Evolutionary conservation across 2,329 filamentous ascomycete species (phyloP).

Genomic region (Herpotrichia juniperi): DNA sequence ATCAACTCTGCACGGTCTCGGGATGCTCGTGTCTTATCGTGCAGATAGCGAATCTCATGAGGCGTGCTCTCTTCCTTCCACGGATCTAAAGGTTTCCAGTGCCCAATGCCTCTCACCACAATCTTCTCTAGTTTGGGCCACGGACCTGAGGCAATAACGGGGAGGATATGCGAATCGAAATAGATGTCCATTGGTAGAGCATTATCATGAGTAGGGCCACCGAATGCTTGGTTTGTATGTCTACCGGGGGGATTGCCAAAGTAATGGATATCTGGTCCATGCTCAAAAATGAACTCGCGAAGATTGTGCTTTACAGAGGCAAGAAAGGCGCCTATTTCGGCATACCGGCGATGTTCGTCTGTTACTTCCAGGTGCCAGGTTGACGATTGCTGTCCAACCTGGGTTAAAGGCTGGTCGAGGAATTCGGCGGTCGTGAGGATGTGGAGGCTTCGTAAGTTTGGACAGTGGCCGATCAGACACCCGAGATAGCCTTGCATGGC

Average conservation of each 20-base stretch:
- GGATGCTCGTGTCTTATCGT: slow-evolving; percentile 9
- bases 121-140: slow-evolving; percentile 10
- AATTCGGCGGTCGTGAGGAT: slow-evolving; percentile 1
- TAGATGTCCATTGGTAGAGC: slow-evolving; percentile 14
- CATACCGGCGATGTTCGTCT: slow-evolving; percentile 8
- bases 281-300: slow-evolving; percentile 12
- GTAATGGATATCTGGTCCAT: slow-evolving; percentile 13
- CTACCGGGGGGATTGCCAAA: not conserved
- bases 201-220: not conserved
- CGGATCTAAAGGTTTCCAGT: slow-evolving; percentile 12
- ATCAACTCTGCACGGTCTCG: slow-evolving; percentile 4
- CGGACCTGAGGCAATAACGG: slow-evolving; percentile 4
- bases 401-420: not conserved
- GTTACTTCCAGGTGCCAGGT: not conserved
- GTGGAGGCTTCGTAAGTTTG: slow-evolving; percentile 7
- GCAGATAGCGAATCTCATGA: slow-evolving; percentile 9
- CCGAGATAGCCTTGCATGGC: slow-evolving; percentile 9
- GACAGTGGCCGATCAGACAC: slow-evolving; percentile 5
- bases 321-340: slow-evolving; percentile 11
- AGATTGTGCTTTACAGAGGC: slow-evolving; percentile 9
- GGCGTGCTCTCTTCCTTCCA: slow-evolving; percentile 4
- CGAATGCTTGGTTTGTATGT: not conserved
- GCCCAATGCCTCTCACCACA: slow-evolving; percentile 9
- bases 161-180: slow-evolving; percentile 13
- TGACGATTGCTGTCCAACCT: not conserved